Evolutionary conservation across 208 protist species (phyloP).

Genomic region (Leishmania aethiopica): DNA sequence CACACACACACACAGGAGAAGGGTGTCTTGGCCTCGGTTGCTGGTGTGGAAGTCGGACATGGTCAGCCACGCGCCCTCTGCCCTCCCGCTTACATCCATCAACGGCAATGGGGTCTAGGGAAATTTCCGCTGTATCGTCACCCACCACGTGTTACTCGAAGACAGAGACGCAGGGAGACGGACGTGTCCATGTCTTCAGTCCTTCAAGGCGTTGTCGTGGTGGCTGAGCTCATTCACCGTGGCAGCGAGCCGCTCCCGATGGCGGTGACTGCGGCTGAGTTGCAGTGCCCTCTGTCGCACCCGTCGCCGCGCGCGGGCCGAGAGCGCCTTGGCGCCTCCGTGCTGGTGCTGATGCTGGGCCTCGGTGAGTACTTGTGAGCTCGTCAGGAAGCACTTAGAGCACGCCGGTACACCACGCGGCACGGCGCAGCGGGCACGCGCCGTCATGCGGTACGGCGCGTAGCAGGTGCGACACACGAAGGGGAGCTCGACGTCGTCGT

Average conservation of each 20-base stretch:
- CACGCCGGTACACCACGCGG: constrained; percentile 53
- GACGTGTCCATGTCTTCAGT: constrained; percentile 21
- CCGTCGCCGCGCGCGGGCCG: constrained; percentile 5
- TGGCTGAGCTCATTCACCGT: constrained; percentile 45
- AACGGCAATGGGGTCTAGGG: not conserved
- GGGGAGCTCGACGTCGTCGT: constrained; percentile 55
- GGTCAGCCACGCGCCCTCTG: not conserved
- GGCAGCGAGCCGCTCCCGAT: constrained; percentile 27
- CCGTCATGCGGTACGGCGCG: constrained; percentile 68
- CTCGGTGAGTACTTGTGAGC: constrained; percentile 24
- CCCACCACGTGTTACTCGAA: not conserved
- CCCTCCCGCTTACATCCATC: not conserved
- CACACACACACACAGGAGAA: no score
- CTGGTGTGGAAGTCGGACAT: not conserved
- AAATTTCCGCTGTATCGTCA: no score
- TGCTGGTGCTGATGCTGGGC: constrained; percentile 16
- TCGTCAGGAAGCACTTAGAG: constrained; percentile 65
- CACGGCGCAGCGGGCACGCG: constrained; percentile 60
- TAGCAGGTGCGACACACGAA: constrained; percentile 83
- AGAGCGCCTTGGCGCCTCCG: not conserved
- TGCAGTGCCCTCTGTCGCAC: constrained; percentile 27
- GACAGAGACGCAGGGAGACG: not conserved
- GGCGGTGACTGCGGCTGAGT: constrained; percentile 30
- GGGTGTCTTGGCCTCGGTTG: not conserved
- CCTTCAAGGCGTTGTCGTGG: constrained; percentile 43